A percentile compares a stretch with the other conserved stretches of the same genome.
phyloP scores from a whole-genome alignment of 306 rosid species.

The Heteromeles arbutifolia region DNA sequence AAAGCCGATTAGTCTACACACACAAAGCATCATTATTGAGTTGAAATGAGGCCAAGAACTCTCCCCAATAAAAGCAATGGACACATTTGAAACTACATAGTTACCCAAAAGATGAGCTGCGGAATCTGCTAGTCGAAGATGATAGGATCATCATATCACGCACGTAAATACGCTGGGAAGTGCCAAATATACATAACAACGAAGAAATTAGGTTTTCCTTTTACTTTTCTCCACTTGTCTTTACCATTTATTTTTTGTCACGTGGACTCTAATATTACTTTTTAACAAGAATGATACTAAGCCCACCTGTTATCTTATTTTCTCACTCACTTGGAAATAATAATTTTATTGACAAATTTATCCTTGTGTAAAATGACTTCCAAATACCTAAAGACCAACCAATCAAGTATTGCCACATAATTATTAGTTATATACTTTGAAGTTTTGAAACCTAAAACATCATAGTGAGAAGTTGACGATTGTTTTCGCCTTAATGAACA shows the following conservation, averaged over 20 bases:
- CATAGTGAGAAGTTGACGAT: constrained; percentile 81
- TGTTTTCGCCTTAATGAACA: constrained; percentile 71
- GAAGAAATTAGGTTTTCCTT: too few relatives aligned
- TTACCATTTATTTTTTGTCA: too few relatives aligned
- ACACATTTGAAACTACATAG: not conserved
- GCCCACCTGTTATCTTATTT: too few relatives aligned
- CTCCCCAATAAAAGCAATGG: not conserved
- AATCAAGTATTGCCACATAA: too few relatives aligned
- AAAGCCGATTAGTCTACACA: constrained; percentile 71
- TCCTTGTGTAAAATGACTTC: too few relatives aligned
- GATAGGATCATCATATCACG: not conserved
- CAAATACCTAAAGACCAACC: too few relatives aligned
- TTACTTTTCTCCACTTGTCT: too few relatives aligned
- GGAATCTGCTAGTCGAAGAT: not conserved
- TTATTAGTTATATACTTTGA: too few relatives aligned
- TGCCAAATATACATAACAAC: not conserved
- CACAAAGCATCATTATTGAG: not conserved
- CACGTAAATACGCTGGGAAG: not conserved
- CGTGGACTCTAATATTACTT: too few relatives aligned
- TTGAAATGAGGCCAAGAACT: not conserved
- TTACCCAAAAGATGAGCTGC: not conserved
- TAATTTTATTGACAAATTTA: too few relatives aligned
- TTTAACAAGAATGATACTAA: too few relatives aligned
- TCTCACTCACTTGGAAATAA: too few relatives aligned
- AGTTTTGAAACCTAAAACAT: constrained; percentile 6